Base-by-base conservation (phyloP, 768 basidiomycete species). In the Amanita molliuscula region DNA sequence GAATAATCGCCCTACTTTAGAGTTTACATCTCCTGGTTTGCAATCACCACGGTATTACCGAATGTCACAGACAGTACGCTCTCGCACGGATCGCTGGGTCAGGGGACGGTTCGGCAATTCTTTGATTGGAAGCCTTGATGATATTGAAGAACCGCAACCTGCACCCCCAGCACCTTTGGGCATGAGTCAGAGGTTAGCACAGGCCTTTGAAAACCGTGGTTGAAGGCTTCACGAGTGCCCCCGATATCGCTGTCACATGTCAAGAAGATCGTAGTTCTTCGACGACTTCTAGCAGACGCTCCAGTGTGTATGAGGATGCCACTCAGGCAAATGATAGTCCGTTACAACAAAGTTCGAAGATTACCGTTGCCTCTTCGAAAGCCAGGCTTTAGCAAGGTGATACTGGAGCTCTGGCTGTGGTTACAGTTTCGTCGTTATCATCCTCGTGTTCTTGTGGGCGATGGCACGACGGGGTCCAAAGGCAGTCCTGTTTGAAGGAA, bases 361-460 rank as follows among this genome's bases (percentile, higher is more conserved):
- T n/a, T 21, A 38, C n/a, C 2, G 38, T 7, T 15, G 13, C n/a
- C 3, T 53, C 58, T 20, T 55, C 54, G n/a, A 51, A 61, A 54
- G 53, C 57, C 58, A 31, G 56, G 59, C 44, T 51, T 68, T n/a
- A 66, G 61, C 6, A 61, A 61, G 35, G 65, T 84, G 44, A 61
- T 89, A 55, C 57, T 91, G 44, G 84, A 88, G 65, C 61, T 86
- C 18, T 91, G 89, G 89, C 63, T 91, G 54, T 88, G 88, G 86
- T 62, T 89, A 52, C 89, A 92, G 63, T 89, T 91, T 59, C n/a
- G 69, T 63, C 6, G 71, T 89, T 53, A 79, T 92, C 54, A 72
- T 90, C 28, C 48, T 82, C 36, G 80, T 89, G 47, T 91, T 91
- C 63, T 62, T 92, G 48, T 88, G 79, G 74, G 78, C 84, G 29